Conservation (phyloP, 1,139 yeast species). For the Geotrichum carabidarum region DNA sequence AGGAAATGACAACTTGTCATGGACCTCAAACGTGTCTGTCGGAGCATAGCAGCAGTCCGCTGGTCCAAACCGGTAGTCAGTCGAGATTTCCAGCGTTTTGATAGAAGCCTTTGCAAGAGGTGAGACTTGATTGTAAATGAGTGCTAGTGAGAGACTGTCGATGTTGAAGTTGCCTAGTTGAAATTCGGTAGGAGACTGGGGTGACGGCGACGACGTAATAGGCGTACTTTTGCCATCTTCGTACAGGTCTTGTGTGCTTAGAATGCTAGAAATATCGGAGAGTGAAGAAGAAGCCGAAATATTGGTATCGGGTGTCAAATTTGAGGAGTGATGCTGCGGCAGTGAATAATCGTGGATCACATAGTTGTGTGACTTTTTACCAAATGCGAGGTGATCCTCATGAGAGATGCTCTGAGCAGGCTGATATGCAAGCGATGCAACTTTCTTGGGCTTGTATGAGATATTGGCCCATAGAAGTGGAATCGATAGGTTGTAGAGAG, state of each 20-base stretch:
- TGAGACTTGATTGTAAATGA: conserved; percentile 1
- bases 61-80: conserved; percentile 2
- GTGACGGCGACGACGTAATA: neutral
- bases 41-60: neutral
- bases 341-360: neutral
- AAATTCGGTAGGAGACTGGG: neutral
- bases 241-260: neutral
- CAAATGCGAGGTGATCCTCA: no score
- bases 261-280: neutral
- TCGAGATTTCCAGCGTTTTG: conserved; percentile 1
- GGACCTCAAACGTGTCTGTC: neutral
- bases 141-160: neutral
- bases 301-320: no score
- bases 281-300: neutral
- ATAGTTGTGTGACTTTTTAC: no score
- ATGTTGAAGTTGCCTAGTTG: neutral
- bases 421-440: neutral
- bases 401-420: no score
- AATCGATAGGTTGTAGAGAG: neutral
- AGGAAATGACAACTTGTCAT: neutral
- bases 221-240: neutral
- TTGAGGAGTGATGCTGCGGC: neutral
- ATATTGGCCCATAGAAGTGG: conserved; percentile 6
- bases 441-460: neutral
- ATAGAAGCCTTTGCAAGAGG: conserved; percentile 3